Evolutionary conservation across 2,329 filamentous ascomycete genomes (phyloP), one percentile per base, ranked within the genome.

Genomic region (Penicillium sp.): DNA sequence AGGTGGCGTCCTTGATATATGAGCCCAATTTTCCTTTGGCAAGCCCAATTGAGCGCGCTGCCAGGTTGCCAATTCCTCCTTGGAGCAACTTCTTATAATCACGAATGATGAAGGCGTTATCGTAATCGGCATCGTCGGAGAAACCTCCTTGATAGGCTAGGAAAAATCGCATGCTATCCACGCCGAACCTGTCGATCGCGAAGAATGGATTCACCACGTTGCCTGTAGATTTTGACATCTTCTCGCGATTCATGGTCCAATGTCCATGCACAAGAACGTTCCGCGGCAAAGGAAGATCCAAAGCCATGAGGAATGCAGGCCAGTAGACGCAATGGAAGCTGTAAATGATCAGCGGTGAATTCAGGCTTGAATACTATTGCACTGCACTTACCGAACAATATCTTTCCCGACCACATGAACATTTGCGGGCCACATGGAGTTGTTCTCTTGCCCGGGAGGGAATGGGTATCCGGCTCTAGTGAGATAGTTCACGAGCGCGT

Each of bases 241-340:
- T 99, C 65, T 87, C 85, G 52, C 86, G 86, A 55, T 90, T 90
- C 77, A 99, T 87, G 14, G 92, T 96, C 95, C 96, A 99, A 73
- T 99, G 95, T 2, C 89, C 92, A 71, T 99, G 95, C 52, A 91
- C 91, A 2, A 99, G 80, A 31, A 99, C 84, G 61, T 87, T 87
- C 68, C 87, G 88, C 1, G 95, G 91, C 1, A 90, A 79, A 1
- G 91, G 89, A 4, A 98, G 81, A 51, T 88, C 87, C 14, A 97
- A 80, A 1, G 95, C 93, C 83, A 99, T 89, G 16, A 99, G 86
- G 65, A 99, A 89, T 3, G 95, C 95, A 0, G 95, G 95, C 95
- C 96, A 99, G 80, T 99, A 99, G 48, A 99, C 88, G 74, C 91
- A 93, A 73, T 99, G 96, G 75, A 99, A 99, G 19, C 82, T 80